These are phyloP conservation scores for Capronia coronata DNA, from an alignment of 2,329 filamentous ascomycete species.

Conservation along the genomic window DNA sequence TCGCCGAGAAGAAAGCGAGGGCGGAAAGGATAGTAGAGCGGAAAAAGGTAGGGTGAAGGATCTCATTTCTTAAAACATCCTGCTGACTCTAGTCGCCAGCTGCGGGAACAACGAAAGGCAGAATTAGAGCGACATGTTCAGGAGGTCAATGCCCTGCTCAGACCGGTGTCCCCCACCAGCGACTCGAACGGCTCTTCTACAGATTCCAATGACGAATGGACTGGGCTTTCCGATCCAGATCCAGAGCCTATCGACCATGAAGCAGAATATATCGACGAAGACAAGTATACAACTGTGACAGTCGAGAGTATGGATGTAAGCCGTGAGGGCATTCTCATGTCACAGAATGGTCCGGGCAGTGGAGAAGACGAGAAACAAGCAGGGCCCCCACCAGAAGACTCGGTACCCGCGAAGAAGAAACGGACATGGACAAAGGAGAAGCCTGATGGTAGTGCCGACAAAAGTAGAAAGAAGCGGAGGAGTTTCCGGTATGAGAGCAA, in stretches of 20 bases:
- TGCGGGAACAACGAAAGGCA: conserved; percentile 73
- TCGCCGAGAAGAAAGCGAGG: conserved; percentile 67
- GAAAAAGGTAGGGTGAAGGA: conserved; percentile 57
- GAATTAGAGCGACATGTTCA: conserved; percentile 78
- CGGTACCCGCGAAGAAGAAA: conserved; percentile 32
- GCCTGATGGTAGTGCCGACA: conserved; percentile 22
- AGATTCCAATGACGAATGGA: conserved; percentile 52
- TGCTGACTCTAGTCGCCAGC: conserved; percentile 45
- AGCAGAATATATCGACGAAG: conserved; percentile 93
- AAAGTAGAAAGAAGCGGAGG: conserved; percentile 70
- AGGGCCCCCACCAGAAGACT: conserved; percentile 29
- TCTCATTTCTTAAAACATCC: conserved; percentile 1
- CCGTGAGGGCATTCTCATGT: conserved; percentile 62
- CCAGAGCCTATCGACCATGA: conserved; percentile 61
- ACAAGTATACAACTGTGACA: conserved; percentile 90
- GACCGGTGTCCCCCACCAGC: conserved; percentile 50
- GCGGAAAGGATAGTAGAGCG: conserved; percentile 69
- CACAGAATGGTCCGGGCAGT: conserved; percentile 30
- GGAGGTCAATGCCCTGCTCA: conserved; percentile 64
- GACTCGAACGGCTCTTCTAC: conserved; percentile 39
- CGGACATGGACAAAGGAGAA: conserved; percentile 45
- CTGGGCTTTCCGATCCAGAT: conserved; percentile 53
- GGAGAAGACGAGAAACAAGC: conserved; percentile 29
- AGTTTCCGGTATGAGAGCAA: conserved; percentile 93
- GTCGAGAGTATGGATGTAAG: conserved; percentile 81